Percentiles rank a stretch among this genome's conserved stretches.
Conservation (phyloP, 371 early-diverging fungal genomes). For the Zychaea mexicana region DNA sequence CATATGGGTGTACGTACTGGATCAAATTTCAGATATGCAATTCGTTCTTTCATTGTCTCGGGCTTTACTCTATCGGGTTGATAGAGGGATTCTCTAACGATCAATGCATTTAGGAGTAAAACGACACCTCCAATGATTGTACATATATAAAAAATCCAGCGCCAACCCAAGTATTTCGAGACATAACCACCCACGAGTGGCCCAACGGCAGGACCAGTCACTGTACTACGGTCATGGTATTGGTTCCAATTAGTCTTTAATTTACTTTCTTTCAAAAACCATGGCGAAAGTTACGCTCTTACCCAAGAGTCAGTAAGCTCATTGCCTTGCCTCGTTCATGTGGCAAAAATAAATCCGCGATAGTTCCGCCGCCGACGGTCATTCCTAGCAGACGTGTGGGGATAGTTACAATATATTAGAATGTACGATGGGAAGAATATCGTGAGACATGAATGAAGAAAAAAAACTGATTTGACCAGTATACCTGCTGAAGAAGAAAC, state of each 20-base stretch:
- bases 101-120: slow-evolving; percentile 32
- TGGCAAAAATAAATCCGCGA: slow-evolving; percentile 39
- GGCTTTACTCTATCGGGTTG: background rate
- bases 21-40: slow-evolving; percentile 30
- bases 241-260: too few species aligned
- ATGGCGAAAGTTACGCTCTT: too few species aligned
- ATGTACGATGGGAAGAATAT: too few species aligned
- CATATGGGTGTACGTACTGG: slow-evolving; percentile 25
- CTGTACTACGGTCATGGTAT: slow-evolving; percentile 28
- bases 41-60: background rate
- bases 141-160: slow-evolving; percentile 57
- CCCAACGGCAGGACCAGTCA: slow-evolving; percentile 56
- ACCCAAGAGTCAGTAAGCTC: slow-evolving; percentile 40
- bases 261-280: too few species aligned
- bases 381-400: background rate
- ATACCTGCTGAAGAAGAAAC: slow-evolving; percentile 34
- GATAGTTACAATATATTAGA: background rate
- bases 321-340: slow-evolving; percentile 43
- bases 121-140: slow-evolving; percentile 53
- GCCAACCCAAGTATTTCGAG: slow-evolving; percentile 55
- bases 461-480: background rate
- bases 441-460: too few species aligned
- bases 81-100: slow-evolving; percentile 57
- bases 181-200: slow-evolving; percentile 61
- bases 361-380: slow-evolving; percentile 46